phyloP scores from a whole-genome alignment of 2,329 filamentous ascomycete genomes.

The Teratosphaeria zuluensis region DNA sequence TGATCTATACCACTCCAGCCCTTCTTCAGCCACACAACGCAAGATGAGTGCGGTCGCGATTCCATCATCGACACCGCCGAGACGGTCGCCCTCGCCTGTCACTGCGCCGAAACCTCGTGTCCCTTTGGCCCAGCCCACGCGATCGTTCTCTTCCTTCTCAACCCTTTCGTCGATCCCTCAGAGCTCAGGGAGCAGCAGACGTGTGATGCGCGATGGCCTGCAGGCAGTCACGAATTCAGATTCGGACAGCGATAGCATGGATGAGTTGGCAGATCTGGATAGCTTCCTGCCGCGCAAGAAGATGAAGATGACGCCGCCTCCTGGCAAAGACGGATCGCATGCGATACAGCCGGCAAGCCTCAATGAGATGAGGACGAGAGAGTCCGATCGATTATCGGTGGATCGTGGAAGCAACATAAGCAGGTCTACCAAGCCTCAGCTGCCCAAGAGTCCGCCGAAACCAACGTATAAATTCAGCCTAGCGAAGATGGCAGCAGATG shows the following conservation, averaged over 20 bases:
- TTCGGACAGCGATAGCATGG: conserved; percentile 21
- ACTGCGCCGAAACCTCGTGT: not conserved
- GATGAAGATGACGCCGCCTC: conserved; percentile 16
- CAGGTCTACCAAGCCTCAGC: not conserved
- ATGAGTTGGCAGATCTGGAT: conserved; percentile 24
- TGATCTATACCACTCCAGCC: conserved; percentile 6
- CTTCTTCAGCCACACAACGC: conserved; percentile 2
- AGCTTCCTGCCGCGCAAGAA: conserved; percentile 21
- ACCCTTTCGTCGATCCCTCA: conserved; percentile 22
- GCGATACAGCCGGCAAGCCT: not conserved
- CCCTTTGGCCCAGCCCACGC: not conserved
- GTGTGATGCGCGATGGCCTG: conserved; percentile 42
- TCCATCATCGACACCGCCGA: conserved; percentile 3
- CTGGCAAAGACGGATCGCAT: not conserved
- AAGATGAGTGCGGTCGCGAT: conserved; percentile 8
- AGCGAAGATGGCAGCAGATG: conserved; percentile 17
- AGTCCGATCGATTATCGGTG: not conserved
- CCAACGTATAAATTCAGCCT: conserved; percentile 22
- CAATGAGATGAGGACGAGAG: no score
- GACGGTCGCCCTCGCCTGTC: not conserved
- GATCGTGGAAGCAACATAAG: not conserved
- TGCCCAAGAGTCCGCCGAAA: conserved; percentile 5
- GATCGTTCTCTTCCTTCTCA: conserved; percentile 19
- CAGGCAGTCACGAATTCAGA: conserved; percentile 40
- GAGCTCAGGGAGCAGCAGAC: conserved; percentile 34